phyloP scores from a whole-genome alignment of 352 stramenopile species.

The Globisporangium irregulare region DNA sequence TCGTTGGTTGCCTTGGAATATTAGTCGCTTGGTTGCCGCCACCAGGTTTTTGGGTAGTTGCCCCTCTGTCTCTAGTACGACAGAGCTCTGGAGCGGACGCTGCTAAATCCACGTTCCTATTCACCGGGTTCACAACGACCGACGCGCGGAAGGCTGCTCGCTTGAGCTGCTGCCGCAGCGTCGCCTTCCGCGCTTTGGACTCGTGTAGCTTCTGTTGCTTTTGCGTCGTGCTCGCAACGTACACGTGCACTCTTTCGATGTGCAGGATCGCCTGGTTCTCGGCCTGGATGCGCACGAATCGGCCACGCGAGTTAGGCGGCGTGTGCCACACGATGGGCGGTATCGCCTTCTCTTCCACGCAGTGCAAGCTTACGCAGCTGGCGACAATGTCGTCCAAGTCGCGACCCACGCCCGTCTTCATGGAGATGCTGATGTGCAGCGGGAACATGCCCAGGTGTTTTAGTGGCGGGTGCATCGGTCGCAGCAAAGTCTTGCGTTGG shows the following conservation, averaged over 20 bases:
- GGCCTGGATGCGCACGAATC: constrained; percentile 64
- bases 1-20: neutral
- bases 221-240: constrained; percentile 20
- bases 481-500: constrained; percentile 6
- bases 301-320: constrained; percentile 46
- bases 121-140: constrained; percentile 27
- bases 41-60: neutral
- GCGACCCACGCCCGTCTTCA: constrained; percentile 57
- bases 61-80: neutral
- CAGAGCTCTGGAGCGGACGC: neutral
- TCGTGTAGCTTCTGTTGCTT: constrained; percentile 27
- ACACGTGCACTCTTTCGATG: constrained; percentile 61
- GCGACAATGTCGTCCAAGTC: constrained; percentile 59
- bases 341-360: constrained; percentile 24
- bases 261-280: constrained; percentile 42
- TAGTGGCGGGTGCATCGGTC: constrained; percentile 11
- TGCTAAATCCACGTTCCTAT: neutral
- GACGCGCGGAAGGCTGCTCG: constrained; percentile 56
- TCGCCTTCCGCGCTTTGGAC: constrained; percentile 15
- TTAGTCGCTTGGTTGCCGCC: neutral
- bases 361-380: constrained; percentile 42
- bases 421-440: constrained; percentile 53
- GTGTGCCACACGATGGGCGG: constrained; percentile 42
- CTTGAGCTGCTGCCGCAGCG: constrained; percentile 39
- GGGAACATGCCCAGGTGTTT: constrained; percentile 35